Evolutionary conservation across 2,329 filamentous ascomycete species (phyloP).

Genomic region (Diaporthe humulicola): DNA sequence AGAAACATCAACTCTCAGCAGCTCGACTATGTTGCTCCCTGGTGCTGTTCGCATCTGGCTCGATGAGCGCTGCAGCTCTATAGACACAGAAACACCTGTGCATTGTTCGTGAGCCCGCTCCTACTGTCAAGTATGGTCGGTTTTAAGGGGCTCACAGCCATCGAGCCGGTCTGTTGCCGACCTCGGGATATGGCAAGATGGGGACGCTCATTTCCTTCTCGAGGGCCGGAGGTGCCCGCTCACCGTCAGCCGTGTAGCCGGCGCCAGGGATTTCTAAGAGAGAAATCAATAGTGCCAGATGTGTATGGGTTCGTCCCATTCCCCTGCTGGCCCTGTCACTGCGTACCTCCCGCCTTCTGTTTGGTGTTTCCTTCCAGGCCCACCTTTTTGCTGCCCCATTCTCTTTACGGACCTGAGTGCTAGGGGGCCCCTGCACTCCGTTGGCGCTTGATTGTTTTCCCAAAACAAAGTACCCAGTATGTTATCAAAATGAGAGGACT

Average conservation of each 20-base stretch:
- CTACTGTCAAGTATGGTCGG: background rate
- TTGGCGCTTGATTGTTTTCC: conserved; percentile 18
- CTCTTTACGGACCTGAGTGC: background rate
- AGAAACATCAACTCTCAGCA: background rate
- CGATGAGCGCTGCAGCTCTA: background rate
- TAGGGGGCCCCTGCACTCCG: background rate
- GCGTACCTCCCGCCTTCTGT: background rate
- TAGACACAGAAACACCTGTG: too few relatives aligned
- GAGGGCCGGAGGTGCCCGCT: background rate
- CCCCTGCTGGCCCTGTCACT: conserved; percentile 2
- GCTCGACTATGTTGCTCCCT: background rate
- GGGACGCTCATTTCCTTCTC: background rate
- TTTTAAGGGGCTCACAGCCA: background rate
- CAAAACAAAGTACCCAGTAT: background rate
- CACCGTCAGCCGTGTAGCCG: background rate
- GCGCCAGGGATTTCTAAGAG: background rate
- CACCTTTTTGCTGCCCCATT: conserved; percentile 13
- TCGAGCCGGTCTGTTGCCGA: background rate
- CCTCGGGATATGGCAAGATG: background rate
- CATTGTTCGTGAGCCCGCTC: background rate
- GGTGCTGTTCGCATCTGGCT: background rate
- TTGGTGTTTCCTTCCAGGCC: conserved; percentile 10
- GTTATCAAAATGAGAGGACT: conserved; percentile 29
- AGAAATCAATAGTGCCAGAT: background rate
- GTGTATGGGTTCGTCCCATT: background rate